Percentiles rank a stretch among this genome's conserved stretches.
These are phyloP conservation scores for Gossypium raimondii DNA, from an alignment of 345 rosid species.

Conservation along the genomic window DNA sequence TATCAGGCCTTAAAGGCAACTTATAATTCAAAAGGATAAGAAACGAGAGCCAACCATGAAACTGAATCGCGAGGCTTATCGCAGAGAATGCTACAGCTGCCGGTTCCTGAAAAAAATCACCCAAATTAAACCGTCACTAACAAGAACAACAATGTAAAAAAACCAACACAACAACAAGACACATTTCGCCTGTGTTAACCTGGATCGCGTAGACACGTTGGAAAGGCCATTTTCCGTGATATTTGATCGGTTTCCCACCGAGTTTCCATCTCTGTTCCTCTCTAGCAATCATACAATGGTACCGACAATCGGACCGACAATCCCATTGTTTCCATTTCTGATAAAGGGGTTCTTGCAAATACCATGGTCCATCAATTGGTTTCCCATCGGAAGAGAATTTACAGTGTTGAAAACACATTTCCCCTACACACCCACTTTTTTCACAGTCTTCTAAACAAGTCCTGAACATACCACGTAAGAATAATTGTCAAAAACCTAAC, in stretches of 20 bases:
- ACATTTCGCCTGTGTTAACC: conserved; percentile 26
- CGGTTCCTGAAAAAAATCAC: conserved; percentile 51
- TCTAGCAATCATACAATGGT: conserved; percentile 78
- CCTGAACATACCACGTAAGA: conserved; percentile 32
- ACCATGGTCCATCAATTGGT: conserved; percentile 73
- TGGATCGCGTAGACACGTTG: conserved; percentile 70
- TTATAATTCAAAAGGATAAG: conserved; percentile 75
- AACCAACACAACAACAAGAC: background rate
- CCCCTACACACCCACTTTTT: conserved; percentile 77
- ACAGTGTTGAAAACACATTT: conserved; percentile 76
- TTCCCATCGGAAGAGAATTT: conserved; percentile 85
- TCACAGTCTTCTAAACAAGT: conserved; percentile 69
- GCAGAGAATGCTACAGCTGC: conserved; percentile 79
- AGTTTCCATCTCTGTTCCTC: conserved; percentile 67
- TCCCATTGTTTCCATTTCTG: conserved; percentile 90
- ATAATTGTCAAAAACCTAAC: background rate
- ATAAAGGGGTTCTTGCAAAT: conserved; percentile 85
- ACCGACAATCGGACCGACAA: conserved; percentile 61
- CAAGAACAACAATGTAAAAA: background rate
- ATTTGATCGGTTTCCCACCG: conserved; percentile 69
- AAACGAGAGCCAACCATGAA: conserved; percentile 88
- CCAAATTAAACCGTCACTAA: conserved; percentile 3
- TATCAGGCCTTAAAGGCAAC: conserved; percentile 55
- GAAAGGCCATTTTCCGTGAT: conserved; percentile 88
- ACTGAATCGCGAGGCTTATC: conserved; percentile 71